Evolutionary conservation across 805 yeast genomes (phyloP).

Genomic region (Pichia membranifaciens): DNA sequence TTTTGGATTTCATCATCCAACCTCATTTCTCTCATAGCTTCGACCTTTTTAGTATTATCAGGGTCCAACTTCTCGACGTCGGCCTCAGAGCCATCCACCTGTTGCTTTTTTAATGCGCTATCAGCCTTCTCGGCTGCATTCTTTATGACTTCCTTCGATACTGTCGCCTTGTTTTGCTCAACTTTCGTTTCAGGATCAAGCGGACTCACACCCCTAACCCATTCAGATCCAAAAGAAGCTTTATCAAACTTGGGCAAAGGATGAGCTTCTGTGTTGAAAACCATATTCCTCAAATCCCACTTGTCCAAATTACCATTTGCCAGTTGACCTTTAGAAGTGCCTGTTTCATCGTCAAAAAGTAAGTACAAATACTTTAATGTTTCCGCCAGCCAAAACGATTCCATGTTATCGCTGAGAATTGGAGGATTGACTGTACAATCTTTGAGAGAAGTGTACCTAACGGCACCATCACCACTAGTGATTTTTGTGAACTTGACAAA

Average conservation of each 20-base stretch:
- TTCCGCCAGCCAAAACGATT: slow-evolving; percentile 91
- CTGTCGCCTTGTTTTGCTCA: not conserved
- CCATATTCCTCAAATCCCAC: slow-evolving; percentile 60
- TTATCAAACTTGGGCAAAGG: slow-evolving; percentile 73
- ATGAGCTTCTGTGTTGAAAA: slow-evolving; percentile 91
- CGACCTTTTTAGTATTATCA: not conserved
- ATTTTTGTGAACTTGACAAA: slow-evolving; percentile 58
- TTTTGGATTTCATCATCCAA: not conserved
- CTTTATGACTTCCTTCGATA: not conserved
- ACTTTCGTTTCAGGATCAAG: not conserved
- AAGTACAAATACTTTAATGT: slow-evolving; percentile 81
- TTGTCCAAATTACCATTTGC: slow-evolving; percentile 33
- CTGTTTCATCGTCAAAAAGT: slow-evolving; percentile 55
- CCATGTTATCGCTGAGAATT: slow-evolving; percentile 64
- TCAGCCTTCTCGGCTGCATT: not conserved
- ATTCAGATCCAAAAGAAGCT: slow-evolving; percentile 53
- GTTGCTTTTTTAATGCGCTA: not conserved
- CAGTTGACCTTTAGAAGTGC: slow-evolving; percentile 25
- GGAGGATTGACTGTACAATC: slow-evolving; percentile 61
- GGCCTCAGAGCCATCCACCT: not conserved
- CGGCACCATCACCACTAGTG: slow-evolving; percentile 30
- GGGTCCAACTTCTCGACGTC: not conserved
- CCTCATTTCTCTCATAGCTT: slow-evolving; percentile 1
- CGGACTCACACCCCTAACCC: slow-evolving; percentile 36
- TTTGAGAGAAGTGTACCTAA: slow-evolving; percentile 52